phyloP scores from a whole-genome alignment of 257 asterid genomes.

The Orobanche coerulescens region DNA sequence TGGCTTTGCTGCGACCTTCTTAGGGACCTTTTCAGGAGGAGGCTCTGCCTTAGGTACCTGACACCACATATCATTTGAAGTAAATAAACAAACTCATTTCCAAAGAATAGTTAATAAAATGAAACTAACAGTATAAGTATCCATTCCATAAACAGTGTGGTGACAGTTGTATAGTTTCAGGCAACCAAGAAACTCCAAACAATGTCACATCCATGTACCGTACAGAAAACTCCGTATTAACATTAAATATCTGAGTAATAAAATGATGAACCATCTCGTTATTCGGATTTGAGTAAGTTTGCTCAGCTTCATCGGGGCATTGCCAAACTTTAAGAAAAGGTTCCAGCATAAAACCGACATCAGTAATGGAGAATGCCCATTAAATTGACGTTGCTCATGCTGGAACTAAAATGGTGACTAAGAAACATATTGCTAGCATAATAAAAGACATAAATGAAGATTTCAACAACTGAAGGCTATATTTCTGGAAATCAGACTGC shows the following conservation, averaged over 20 bases:
- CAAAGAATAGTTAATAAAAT: background rate
- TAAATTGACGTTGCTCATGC: too few species aligned
- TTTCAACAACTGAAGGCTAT: too few species aligned
- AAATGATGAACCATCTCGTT: background rate
- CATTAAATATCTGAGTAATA: background rate
- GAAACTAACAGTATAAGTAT: background rate
- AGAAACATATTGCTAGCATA: background rate
- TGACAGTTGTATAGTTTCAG: background rate
- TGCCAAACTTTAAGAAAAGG: background rate
- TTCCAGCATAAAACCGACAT: too few species aligned
- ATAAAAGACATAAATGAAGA: background rate
- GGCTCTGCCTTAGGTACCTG: slow-evolving; percentile 66
- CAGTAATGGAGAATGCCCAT: too few species aligned
- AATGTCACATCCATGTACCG: background rate
- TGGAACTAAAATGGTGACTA: too few species aligned
- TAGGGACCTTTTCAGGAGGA: slow-evolving; percentile 53
- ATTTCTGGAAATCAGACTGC: background rate
- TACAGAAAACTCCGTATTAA: background rate
- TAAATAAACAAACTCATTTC: background rate
- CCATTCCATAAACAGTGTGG: background rate
- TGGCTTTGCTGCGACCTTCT: slow-evolving; percentile 50
- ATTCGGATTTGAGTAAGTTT: background rate
- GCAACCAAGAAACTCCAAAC: background rate
- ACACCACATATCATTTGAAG: slow-evolving; percentile 11
- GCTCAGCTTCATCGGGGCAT: background rate